Percentiles rank a stretch among this genome's conserved stretches.
These are phyloP conservation scores for Raddia guianensis DNA, from an alignment of 176 grass and related monocot genomes.

Conservation along the genomic window DNA sequence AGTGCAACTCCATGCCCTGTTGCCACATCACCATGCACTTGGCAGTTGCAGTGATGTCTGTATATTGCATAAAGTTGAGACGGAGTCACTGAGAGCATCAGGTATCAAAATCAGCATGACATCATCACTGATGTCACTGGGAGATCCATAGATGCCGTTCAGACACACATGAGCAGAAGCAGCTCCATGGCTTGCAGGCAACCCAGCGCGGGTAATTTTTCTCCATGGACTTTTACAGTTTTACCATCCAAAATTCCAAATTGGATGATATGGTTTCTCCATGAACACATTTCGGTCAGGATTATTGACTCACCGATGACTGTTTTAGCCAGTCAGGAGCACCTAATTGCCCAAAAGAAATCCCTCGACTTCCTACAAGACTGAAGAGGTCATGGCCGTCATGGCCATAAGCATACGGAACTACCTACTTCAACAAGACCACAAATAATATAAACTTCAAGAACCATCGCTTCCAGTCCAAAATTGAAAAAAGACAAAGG, in stretches of 20 bases:
- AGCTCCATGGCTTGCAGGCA: background rate
- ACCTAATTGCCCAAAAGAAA: background rate
- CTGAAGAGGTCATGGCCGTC: background rate
- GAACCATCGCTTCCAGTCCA: background rate
- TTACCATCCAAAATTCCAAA: background rate
- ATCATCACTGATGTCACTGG: constrained; percentile 32
- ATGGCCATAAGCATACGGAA: background rate
- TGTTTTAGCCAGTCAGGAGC: constrained; percentile 24
- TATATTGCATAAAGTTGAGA: constrained; percentile 20
- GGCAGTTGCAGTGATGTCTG: constrained; percentile 4
- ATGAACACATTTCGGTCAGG: constrained; percentile 11
- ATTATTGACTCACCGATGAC: background rate
- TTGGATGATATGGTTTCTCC: background rate
- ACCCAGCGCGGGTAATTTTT: background rate
- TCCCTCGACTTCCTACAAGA: background rate
- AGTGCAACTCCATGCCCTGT: background rate
- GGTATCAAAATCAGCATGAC: constrained; percentile 39
- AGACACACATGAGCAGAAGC: background rate
- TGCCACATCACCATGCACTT: constrained; percentile 26
- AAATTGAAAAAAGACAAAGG: background rate
- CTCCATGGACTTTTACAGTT: background rate
- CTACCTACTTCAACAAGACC: background rate
- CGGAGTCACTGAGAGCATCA: background rate
- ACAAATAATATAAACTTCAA: background rate
- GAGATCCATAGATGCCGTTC: background rate